A percentile compares a stretch with the other conserved stretches of the same genome.
These are phyloP conservation scores for Coffea canephora DNA, from an alignment of 257 asterid genomes.

Conservation along the genomic window DNA sequence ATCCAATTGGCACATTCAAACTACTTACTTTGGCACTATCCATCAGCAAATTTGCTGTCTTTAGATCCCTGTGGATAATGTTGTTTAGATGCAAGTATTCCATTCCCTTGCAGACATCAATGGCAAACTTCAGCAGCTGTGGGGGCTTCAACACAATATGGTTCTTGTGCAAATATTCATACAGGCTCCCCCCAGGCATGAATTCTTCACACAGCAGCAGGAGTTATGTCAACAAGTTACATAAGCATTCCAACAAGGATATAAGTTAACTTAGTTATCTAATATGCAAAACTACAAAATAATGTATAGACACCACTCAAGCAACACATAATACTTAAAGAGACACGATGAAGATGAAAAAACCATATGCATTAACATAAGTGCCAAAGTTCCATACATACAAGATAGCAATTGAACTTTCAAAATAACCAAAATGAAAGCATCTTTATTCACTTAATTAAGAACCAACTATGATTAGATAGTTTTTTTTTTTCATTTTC, in stretches of 20 bases:
- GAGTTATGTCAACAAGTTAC: constrained; percentile 21
- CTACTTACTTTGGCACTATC: constrained; percentile 60
- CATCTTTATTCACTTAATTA: background rate
- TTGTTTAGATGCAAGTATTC: constrained; percentile 79
- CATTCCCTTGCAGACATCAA: constrained; percentile 93
- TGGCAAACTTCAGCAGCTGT: constrained; percentile 66
- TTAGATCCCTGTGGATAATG: constrained; percentile 85
- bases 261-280: background rate
- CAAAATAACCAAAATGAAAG: background rate
- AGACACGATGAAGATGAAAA: background rate
- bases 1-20: background rate
- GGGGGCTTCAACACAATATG: constrained; percentile 55
- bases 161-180: constrained; percentile 68
- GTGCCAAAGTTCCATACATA: background rate
- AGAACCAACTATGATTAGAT: background rate
- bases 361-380: background rate
- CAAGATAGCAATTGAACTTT: background rate
- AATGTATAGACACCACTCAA: background rate
- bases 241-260: background rate
- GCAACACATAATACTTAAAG: background rate
- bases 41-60: constrained; percentile 86
- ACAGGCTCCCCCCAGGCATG: constrained; percentile 88
- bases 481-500: background rate
- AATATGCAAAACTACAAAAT: background rate
- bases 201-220: constrained; percentile 49